These are phyloP conservation scores for Monilinia polystroma DNA, from an alignment of 2,329 filamentous ascomycete genomes.

Conservation along the genomic window DNA sequence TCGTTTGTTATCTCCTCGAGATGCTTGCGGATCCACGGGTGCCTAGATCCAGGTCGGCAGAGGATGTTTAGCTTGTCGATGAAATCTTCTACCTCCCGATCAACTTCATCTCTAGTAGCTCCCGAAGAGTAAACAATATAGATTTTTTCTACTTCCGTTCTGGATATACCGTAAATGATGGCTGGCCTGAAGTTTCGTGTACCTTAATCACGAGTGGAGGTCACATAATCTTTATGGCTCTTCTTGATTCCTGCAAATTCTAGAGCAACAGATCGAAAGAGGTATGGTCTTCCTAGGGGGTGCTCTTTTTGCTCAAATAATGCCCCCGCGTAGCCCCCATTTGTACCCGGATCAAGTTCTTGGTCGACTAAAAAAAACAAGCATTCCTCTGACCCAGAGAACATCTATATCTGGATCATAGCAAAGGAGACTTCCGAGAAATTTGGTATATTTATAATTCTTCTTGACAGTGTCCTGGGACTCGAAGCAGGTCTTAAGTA, in stretches of 20 bases:
- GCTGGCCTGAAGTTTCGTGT: no score
- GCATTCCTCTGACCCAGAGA: neutral
- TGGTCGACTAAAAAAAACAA: neutral
- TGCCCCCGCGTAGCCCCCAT: neutral
- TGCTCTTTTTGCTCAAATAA: neutral
- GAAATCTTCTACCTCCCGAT: neutral
- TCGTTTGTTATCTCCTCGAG: neutral
- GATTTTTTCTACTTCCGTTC: neutral
- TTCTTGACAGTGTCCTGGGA: neutral
- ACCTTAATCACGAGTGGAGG: no score
- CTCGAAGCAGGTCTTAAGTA: neutral
- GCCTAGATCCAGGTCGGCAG: no score
- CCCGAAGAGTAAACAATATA: slow-evolving; percentile 21
- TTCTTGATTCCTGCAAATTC: neutral
- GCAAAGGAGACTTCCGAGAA: neutral
- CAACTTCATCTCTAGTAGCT: neutral
- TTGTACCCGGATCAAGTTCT: neutral
- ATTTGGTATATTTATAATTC: neutral
- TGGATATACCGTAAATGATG: neutral
- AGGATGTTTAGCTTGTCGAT: neutral
- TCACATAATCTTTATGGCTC: no score
- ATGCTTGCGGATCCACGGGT: neutral
- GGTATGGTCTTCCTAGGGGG: neutral
- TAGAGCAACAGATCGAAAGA: neutral
- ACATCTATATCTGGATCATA: neutral